Evolutionary conservation across 352 stramenopile genomes (phyloP).

Genomic region (Plasmopara halstedii): DNA sequence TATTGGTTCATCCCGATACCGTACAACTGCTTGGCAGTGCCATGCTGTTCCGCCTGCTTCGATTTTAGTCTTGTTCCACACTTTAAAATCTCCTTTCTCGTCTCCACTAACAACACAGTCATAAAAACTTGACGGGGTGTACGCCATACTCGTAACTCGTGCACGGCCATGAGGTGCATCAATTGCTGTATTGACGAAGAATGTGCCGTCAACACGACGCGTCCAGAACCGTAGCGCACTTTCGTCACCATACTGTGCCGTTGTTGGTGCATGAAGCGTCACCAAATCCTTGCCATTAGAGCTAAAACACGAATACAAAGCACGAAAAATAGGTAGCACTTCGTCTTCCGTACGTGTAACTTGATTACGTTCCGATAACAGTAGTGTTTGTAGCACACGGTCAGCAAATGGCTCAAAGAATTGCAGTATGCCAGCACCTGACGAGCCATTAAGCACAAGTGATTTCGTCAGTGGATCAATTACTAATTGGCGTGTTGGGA

Average conservation of each 20-base stretch:
- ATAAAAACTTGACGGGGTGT: constrained; percentile 31
- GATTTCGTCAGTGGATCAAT: constrained; percentile 57
- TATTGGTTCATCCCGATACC: constrained; percentile 65
- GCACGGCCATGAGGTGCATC: constrained; percentile 63
- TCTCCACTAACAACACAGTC: constrained; percentile 62
- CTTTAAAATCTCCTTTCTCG: constrained; percentile 63
- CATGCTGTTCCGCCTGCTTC: constrained; percentile 28
- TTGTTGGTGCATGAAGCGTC: constrained; percentile 44
- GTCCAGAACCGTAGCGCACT: constrained; percentile 74
- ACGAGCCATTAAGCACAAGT: constrained; percentile 57
- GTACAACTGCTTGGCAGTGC: constrained; percentile 73
- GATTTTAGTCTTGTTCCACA: constrained; percentile 47
- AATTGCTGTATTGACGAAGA: constrained; percentile 77
- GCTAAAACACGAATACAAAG: constrained; percentile 51
- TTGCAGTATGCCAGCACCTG: constrained; percentile 56
- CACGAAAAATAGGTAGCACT: constrained; percentile 38
- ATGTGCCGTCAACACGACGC: constrained; percentile 60
- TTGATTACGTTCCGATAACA: constrained; percentile 76
- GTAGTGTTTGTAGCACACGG: constrained; percentile 57
- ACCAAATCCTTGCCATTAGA: constrained; percentile 39
- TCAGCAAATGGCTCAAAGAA: constrained; percentile 81
- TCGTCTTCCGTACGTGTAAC: constrained; percentile 74
- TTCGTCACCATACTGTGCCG: constrained; percentile 25
- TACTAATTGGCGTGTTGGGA: constrained; percentile 45
- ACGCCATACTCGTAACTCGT: constrained; percentile 46